Conservation (phyloP, 768 basidiomycete genomes). For the Hypsizygus marmoreus region DNA sequence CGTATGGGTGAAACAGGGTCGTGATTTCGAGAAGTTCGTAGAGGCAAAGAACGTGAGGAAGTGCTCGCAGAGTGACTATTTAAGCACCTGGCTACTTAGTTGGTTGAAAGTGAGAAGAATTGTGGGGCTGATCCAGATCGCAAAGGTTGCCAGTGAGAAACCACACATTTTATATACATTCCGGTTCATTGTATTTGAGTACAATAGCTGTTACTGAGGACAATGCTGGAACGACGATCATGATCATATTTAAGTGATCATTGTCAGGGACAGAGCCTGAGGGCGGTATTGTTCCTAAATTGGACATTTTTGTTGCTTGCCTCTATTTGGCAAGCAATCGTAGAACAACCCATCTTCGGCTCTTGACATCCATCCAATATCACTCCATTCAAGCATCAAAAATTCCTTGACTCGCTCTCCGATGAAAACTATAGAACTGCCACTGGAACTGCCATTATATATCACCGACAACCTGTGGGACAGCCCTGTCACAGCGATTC, state of each 20-base stretch:
- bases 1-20: background rate
- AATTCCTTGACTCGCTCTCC: too few relatives aligned
- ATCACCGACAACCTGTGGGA: background rate
- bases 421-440: too few relatives aligned
- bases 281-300: background rate
- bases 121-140: slow-evolving; percentile 13
- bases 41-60: slow-evolving; percentile 5
- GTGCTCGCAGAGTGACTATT: slow-evolving; percentile 5
- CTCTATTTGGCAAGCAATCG: too few relatives aligned
- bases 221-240: background rate
- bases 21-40: background rate
- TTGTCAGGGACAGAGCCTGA: background rate
- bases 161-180: slow-evolving; percentile 3
- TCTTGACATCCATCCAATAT: too few relatives aligned
- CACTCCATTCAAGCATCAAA: too few relatives aligned
- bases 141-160: background rate
- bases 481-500: background rate
- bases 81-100: too few relatives aligned
- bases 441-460: too few relatives aligned
- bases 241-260: background rate
- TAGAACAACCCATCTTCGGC: too few relatives aligned
- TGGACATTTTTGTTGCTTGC: background rate
- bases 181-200: too few relatives aligned
- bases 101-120: slow-evolving; percentile 4
- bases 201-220: slow-evolving; percentile 10